These are phyloP conservation scores for Conticribra guillardii DNA, from an alignment of 108 stramenopile genomes.

Conservation along the genomic window DNA sequence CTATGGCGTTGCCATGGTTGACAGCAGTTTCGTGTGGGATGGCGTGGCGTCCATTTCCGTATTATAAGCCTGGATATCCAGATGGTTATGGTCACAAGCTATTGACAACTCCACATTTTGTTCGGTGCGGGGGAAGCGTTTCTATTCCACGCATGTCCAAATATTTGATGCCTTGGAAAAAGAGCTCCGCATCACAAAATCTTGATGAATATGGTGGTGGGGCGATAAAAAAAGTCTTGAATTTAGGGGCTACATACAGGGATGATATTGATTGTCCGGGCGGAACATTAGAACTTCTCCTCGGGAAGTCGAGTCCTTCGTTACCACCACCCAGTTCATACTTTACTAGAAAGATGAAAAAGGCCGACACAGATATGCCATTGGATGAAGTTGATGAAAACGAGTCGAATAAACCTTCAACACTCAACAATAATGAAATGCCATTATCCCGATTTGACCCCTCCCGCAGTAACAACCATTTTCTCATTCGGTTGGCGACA, in stretches of 20 bases:
- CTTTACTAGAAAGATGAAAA: no score
- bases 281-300: conserved; percentile 32
- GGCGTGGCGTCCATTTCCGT: conserved; percentile 41
- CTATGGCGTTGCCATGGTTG: conserved; percentile 30
- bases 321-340: conserved; percentile 11
- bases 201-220: not conserved
- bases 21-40: conserved; percentile 25
- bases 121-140: conserved; percentile 15
- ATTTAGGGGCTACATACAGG: conserved; percentile 26
- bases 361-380: no score
- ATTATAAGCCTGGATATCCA: not conserved
- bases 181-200: not conserved
- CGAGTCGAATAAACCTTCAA: no score
- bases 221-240: conserved; percentile 11
- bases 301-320: conserved; percentile 26
- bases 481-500: conserved; percentile 33
- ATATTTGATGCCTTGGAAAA: conserved; percentile 6
- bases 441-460: no score
- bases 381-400: no score
- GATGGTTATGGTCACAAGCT: conserved; percentile 34
- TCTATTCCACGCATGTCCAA: conserved; percentile 12
- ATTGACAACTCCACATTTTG: conserved; percentile 25
- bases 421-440: no score
- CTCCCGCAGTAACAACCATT: conserved; percentile 36
- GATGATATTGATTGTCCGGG: conserved; percentile 1